phyloP scores from a whole-genome alignment of 805 yeast genomes.

The Lachancea waltii region DNA sequence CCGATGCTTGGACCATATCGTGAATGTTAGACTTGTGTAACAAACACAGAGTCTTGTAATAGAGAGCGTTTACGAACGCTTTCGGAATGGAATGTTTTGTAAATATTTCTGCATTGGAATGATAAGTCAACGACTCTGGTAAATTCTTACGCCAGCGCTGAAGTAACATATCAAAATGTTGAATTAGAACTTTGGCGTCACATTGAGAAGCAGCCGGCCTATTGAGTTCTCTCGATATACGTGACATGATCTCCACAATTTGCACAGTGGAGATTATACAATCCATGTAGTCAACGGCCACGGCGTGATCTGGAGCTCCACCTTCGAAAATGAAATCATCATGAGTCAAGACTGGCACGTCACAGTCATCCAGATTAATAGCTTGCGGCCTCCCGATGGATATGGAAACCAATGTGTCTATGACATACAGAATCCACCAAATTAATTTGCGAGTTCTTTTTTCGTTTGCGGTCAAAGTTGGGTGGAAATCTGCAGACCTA shows the following conservation, averaged over 20 bases:
- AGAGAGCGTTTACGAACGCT: constrained; percentile 8
- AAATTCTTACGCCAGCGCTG: constrained; percentile 7
- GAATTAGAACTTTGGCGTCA: constrained; percentile 2
- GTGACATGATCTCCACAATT: constrained; percentile 8
- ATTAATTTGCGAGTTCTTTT: constrained; percentile 8
- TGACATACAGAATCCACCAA: constrained; percentile 7
- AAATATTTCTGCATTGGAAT: constrained; percentile 8
- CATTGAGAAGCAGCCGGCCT: constrained; percentile 4
- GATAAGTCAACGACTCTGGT: constrained; percentile 6
- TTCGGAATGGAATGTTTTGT: constrained; percentile 8
- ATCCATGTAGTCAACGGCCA: constrained; percentile 5
- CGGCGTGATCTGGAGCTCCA: constrained; percentile 1
- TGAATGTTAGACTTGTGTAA: constrained; percentile 8
- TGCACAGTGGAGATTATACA: constrained; percentile 8
- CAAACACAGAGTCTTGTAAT: constrained; percentile 8
- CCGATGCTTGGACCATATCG: constrained; percentile 3
- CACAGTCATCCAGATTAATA: constrained; percentile 9
- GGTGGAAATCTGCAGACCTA: constrained; percentile 8
- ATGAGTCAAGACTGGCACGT: constrained; percentile 8
- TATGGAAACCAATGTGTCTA: constrained; percentile 7
- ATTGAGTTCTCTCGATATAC: constrained; percentile 5
- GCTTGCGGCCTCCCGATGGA: constrained; percentile 9
- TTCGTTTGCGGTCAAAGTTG: constrained; percentile 7
- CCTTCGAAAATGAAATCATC: constrained; percentile 8
- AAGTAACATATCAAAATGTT: constrained; percentile 5